Evolutionary conservation across 2,329 filamentous ascomycete species (phyloP).

Genomic region (Pyrenophora graminea): DNA sequence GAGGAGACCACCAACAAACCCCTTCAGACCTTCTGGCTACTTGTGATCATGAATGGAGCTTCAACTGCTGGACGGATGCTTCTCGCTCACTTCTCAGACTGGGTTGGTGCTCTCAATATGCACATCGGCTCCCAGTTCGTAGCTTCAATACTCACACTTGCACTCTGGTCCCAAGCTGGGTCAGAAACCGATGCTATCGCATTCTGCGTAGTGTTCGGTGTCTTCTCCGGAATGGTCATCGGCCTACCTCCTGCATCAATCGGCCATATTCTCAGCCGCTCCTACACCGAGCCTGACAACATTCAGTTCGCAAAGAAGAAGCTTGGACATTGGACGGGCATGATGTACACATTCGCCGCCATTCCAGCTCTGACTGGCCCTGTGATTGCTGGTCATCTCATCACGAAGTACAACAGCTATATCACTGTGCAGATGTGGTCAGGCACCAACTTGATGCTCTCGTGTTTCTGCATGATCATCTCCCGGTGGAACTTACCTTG

Average conservation of each 20-base stretch:
- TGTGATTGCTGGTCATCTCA: constrained; percentile 53
- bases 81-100: constrained; percentile 52
- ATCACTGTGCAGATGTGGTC: constrained; percentile 55
- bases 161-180: constrained; percentile 51
- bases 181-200: constrained; percentile 48
- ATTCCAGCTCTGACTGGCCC: constrained; percentile 54
- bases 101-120: constrained; percentile 52
- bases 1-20: constrained; percentile 30
- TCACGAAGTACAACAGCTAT: constrained; percentile 48
- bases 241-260: constrained; percentile 56
- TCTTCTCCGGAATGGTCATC: constrained; percentile 55
- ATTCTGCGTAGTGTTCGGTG: constrained; percentile 56
- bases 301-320: constrained; percentile 40
- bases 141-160: constrained; percentile 49
- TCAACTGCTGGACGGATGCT: constrained; percentile 54
- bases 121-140: constrained; percentile 50
- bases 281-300: constrained; percentile 37
- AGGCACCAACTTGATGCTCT: constrained; percentile 49
- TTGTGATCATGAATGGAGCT: constrained; percentile 56
- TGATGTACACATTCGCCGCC: constrained; percentile 56
- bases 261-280: constrained; percentile 50
- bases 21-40: constrained; percentile 54
- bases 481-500: constrained; percentile 40
- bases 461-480: constrained; percentile 48
- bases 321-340: constrained; percentile 58